Conservation (phyloP, 371 early-diverging fungal genomes). For the Actinomortierella wolfii region DNA sequence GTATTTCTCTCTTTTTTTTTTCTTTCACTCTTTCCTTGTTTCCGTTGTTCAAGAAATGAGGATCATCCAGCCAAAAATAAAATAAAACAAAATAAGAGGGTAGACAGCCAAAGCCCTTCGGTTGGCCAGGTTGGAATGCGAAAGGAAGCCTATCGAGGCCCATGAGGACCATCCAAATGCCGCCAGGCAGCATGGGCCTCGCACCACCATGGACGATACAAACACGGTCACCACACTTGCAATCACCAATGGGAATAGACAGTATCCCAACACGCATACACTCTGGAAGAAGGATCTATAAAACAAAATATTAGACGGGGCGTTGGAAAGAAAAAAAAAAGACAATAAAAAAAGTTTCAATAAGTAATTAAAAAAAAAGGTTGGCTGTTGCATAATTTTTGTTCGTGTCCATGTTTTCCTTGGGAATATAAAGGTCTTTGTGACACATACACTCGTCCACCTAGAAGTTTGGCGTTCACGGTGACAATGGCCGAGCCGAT, state of each 20-base stretch:
- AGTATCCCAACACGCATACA: slow-evolving; percentile 95
- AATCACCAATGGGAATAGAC: slow-evolving; percentile 89
- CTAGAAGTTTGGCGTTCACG: slow-evolving; percentile 89
- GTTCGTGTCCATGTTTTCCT: background rate
- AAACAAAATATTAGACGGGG: background rate
- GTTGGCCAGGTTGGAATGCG: slow-evolving; percentile 80
- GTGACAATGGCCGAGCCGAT: slow-evolving; percentile 91
- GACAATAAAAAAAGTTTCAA: background rate
- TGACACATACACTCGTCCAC: slow-evolving; percentile 79
- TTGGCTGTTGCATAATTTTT: background rate
- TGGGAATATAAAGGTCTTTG: too few relatives aligned
- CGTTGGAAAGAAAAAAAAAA: background rate
- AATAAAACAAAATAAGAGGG: slow-evolving; percentile 92
- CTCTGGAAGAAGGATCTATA: slow-evolving; percentile 90
- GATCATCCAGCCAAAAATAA: slow-evolving; percentile 91
- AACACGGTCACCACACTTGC: slow-evolving; percentile 75
- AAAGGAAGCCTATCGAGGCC: slow-evolving; percentile 91
- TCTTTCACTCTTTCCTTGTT: background rate
- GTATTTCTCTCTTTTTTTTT: too few relatives aligned
- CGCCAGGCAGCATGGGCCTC: slow-evolving; percentile 68
- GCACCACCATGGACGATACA: slow-evolving; percentile 66
- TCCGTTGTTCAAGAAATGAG: slow-evolving; percentile 58
- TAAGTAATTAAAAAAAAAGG: background rate
- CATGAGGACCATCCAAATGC: slow-evolving; percentile 88
- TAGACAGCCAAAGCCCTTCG: slow-evolving; percentile 87